phyloP scores from a whole-genome alignment of 768 basidiomycete species.

The Leccinum longicurvipes region DNA sequence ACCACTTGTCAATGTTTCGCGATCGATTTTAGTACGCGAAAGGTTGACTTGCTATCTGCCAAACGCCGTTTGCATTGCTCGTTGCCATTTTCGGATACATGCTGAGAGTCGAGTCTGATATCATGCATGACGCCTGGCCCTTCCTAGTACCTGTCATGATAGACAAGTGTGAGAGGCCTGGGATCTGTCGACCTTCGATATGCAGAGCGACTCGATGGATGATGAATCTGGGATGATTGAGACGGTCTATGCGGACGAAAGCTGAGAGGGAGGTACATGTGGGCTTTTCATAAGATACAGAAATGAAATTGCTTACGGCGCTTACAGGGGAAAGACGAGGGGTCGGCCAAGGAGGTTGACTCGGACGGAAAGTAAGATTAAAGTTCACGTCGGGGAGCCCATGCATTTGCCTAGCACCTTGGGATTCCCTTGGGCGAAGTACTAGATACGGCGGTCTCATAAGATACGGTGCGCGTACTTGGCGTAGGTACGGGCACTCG shows the following conservation, averaged over 20 bases:
- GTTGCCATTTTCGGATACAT: neutral
- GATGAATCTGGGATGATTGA: constrained; percentile 1
- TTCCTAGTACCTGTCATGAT: neutral
- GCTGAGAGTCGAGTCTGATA: neutral
- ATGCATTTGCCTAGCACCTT: too few species aligned
- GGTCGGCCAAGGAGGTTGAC: neutral
- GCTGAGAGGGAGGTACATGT: neutral
- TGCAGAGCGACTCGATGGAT: neutral
- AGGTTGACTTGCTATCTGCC: neutral
- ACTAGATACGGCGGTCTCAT: too few species aligned
- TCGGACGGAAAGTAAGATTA: too few species aligned
- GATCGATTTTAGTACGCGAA: neutral
- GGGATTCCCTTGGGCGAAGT: too few species aligned
- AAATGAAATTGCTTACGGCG: constrained; percentile 4
- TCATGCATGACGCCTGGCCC: neutral
- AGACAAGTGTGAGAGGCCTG: neutral
- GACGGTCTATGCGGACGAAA: neutral
- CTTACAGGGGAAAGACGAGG: neutral
- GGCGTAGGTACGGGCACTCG: too few species aligned
- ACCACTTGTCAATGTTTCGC: neutral
- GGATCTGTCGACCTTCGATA: neutral
- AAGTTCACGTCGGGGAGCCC: too few species aligned
- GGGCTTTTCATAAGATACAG: constrained; percentile 3
- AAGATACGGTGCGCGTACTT: too few species aligned
- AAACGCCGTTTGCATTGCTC: neutral